Evolutionary conservation across 2,329 filamentous ascomycete species (phyloP).

Genomic region (Tolypocladium ovalisporum): DNA sequence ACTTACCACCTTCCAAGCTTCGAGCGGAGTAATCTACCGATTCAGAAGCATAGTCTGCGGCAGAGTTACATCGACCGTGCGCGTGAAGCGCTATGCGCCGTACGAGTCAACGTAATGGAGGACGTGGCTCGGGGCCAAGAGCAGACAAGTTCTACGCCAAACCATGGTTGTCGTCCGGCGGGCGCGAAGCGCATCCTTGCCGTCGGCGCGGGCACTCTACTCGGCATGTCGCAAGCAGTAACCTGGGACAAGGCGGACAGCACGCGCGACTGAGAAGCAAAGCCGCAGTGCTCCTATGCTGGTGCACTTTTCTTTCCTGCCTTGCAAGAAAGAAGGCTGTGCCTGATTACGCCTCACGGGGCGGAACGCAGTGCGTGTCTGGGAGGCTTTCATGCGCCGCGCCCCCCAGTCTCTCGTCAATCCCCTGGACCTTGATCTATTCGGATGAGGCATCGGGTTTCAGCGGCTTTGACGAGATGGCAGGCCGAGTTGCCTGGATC

Average conservation of each 20-base stretch:
- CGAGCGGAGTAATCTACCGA: neutral
- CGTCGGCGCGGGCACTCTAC: no score
- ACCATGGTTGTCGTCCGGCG: neutral
- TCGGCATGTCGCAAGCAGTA: no score
- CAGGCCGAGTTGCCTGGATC: neutral
- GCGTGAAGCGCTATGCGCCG: neutral
- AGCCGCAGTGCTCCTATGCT: neutral
- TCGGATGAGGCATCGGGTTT: neutral
- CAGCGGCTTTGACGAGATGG: neutral
- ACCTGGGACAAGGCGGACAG: no score
- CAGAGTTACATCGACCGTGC: neutral
- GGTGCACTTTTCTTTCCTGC: neutral
- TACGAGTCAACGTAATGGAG: neutral
- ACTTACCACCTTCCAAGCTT: no score
- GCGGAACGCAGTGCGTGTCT: neutral
- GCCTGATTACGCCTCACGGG: neutral
- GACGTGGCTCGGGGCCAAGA: neutral
- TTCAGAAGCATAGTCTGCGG: neutral
- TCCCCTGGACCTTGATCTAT: neutral
- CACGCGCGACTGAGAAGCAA: no score
- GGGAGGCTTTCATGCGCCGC: neutral
- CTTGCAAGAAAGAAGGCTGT: neutral
- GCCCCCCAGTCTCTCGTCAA: neutral
- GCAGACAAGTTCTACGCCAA: neutral
- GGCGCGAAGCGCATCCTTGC: neutral